Percentiles rank a stretch among this genome's conserved stretches.
These are phyloP conservation scores for Fusarium anguioides DNA, from an alignment of 2,329 filamentous ascomycete genomes.

Conservation along the genomic window DNA sequence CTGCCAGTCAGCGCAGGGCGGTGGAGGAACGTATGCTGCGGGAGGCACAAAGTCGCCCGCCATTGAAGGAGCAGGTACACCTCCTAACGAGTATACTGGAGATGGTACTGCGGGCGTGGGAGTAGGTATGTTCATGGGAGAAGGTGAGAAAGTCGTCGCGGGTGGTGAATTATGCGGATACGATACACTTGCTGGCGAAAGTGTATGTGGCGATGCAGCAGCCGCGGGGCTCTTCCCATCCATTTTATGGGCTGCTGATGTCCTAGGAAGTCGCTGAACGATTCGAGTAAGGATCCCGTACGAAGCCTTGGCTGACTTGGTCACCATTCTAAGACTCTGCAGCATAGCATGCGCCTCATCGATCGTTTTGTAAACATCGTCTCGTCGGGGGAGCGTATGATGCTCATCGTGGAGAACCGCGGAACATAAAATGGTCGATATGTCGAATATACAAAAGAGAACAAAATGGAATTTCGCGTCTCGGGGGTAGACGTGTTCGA, in stretches of 20 bases:
- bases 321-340: slow-evolving; percentile 45
- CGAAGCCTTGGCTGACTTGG: slow-evolving; percentile 49
- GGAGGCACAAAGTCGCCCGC: neutral
- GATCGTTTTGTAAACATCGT: slow-evolving; percentile 55
- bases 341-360: slow-evolving; percentile 51
- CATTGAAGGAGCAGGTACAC: neutral
- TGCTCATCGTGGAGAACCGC: slow-evolving; percentile 62
- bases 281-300: slow-evolving; percentile 49
- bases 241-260: slow-evolving; percentile 32
- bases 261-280: slow-evolving; percentile 44
- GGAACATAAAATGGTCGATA: slow-evolving; percentile 61
- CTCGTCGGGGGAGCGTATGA: slow-evolving; percentile 53
- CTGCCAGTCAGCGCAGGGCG: slow-evolving; percentile 28
- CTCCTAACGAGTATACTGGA: slow-evolving; percentile 15
- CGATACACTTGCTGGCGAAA: neutral
- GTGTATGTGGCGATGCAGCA: neutral
- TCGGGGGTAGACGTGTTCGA: slow-evolving; percentile 57
- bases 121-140: neutral
- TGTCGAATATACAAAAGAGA: slow-evolving; percentile 63
- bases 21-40: slow-evolving; percentile 10
- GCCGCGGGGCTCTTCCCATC: slow-evolving; percentile 6
- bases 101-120: slow-evolving; percentile 10
- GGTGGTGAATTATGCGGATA: slow-evolving; percentile 18
- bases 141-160: slow-evolving; percentile 1
- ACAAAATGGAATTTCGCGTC: slow-evolving; percentile 62